Evolutionary conservation across 495 filamentous ascomycete species (phyloP).

Genomic region (Lindgomyces ingoldianus): DNA sequence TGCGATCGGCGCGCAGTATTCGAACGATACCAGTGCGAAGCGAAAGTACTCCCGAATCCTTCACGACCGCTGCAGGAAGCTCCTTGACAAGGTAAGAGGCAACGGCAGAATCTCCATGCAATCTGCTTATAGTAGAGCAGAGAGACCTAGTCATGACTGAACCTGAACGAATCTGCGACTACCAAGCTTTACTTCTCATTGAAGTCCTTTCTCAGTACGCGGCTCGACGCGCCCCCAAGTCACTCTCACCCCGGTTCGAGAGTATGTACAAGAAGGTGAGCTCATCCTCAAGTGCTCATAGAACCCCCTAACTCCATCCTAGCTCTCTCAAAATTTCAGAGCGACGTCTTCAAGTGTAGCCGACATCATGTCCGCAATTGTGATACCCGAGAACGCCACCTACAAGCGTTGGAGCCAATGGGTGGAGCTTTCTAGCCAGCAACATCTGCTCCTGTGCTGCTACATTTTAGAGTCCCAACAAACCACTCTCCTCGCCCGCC

Average conservation of each 20-base stretch:
- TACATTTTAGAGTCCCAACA: constrained; percentile 44
- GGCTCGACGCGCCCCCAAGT: constrained; percentile 38
- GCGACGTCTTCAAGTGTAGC: constrained; percentile 15
- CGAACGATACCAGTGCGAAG: constrained; percentile 42
- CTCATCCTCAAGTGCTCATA: neutral
- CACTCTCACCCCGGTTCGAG: constrained; percentile 40
- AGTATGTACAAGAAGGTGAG: constrained; percentile 37
- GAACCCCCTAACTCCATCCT: constrained; percentile 2
- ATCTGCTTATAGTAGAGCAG: constrained; percentile 31
- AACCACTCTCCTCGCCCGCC: constrained; percentile 38
- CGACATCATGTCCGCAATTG: constrained; percentile 8
- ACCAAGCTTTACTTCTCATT: constrained; percentile 41
- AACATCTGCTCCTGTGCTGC: constrained; percentile 40
- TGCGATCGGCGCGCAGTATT: constrained; percentile 48
- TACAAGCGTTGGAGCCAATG: constrained; percentile 34
- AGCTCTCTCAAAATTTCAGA: constrained; percentile 35
- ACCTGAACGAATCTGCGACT: constrained; percentile 38
- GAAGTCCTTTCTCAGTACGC: constrained; percentile 44
- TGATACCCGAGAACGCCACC: constrained; percentile 14
- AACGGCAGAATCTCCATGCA: neutral
- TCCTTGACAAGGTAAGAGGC: constrained; percentile 44
- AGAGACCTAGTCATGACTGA: constrained; percentile 29
- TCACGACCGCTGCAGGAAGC: constrained; percentile 45
- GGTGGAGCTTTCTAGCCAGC: constrained; percentile 28
- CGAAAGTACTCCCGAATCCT: constrained; percentile 43